These are phyloP conservation scores for Kodamaea hsintzibuensis DNA, from an alignment of 805 yeast genomes.

Conservation along the genomic window DNA sequence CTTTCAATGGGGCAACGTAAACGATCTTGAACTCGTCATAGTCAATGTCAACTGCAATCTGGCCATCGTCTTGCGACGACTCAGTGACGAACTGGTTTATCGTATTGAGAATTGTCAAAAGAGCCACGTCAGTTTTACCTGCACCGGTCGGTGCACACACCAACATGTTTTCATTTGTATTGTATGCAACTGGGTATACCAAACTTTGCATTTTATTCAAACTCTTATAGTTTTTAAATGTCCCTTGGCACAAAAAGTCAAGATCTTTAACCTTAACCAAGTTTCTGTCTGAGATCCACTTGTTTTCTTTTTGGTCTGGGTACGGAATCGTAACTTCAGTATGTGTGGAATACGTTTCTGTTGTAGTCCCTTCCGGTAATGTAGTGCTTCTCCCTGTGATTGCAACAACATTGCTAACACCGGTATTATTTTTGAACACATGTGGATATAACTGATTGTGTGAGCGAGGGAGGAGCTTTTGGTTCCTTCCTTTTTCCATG, in stretches of 20 bases:
- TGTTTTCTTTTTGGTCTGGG: constrained; percentile 50
- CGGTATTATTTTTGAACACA: constrained; percentile 67
- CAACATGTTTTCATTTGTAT: constrained; percentile 90
- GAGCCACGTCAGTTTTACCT: constrained; percentile 93
- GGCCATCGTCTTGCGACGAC: constrained; percentile 42
- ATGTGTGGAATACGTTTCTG: constrained; percentile 57
- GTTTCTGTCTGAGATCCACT: constrained; percentile 42
- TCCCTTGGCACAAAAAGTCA: constrained; percentile 78
- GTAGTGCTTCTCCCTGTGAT: constrained; percentile 78
- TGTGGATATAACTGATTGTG: constrained; percentile 71
- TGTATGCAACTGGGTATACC: constrained; percentile 89
- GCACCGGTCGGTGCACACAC: constrained; percentile 99
- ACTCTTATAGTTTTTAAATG: constrained; percentile 75
- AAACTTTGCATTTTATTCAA: constrained; percentile 88
- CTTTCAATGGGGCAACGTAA: constrained; percentile 91
- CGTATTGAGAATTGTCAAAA: constrained; percentile 75
- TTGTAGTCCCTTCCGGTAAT: constrained; percentile 78
- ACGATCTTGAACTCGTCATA: constrained; percentile 87
- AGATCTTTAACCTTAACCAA: constrained; percentile 61
- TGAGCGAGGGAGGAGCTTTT: constrained; percentile 46
- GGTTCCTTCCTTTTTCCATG: constrained; percentile 49
- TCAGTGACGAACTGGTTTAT: constrained; percentile 69
- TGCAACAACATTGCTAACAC: constrained; percentile 33
- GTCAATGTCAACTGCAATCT: constrained; percentile 61
- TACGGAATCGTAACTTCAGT: constrained; percentile 88